These are phyloP conservation scores for Thyridium curvatum DNA, from an alignment of 2,329 filamentous ascomycete species.

Conservation along the genomic window DNA sequence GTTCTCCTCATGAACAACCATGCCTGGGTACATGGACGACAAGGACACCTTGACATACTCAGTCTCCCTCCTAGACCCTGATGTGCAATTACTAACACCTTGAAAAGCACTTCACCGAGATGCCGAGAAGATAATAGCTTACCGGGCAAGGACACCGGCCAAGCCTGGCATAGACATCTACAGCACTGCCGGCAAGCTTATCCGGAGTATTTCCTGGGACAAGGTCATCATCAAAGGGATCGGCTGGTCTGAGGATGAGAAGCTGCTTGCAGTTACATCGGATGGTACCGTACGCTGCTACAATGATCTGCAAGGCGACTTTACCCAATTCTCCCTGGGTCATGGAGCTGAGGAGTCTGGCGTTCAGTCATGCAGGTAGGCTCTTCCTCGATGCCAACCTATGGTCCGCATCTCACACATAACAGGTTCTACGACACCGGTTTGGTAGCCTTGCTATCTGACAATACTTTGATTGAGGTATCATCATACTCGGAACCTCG, in stretches of 20 bases:
- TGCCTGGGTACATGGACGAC: not conserved
- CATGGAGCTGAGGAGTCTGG: slow-evolving; percentile 84
- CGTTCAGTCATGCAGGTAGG: slow-evolving; percentile 69
- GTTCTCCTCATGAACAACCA: slow-evolving; percentile 4
- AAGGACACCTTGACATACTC: not conserved
- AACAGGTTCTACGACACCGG: slow-evolving; percentile 74
- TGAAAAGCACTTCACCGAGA: slow-evolving; percentile 76
- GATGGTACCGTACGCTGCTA: slow-evolving; percentile 91
- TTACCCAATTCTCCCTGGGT: slow-evolving; percentile 87
- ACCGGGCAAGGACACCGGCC: slow-evolving; percentile 61
- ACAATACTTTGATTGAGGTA: slow-evolving; percentile 84
- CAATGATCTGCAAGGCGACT: slow-evolving; percentile 87
- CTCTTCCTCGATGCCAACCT: too few species aligned
- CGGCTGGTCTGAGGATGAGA: slow-evolving; percentile 95
- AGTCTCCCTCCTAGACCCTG: not conserved
- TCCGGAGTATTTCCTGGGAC: slow-evolving; percentile 86
- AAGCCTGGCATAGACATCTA: slow-evolving; percentile 92
- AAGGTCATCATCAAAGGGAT: slow-evolving; percentile 80
- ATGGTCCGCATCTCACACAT: not conserved
- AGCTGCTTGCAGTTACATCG: slow-evolving; percentile 77
- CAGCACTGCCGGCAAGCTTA: slow-evolving; percentile 83
- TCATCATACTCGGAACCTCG: slow-evolving; percentile 85
- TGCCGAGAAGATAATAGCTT: slow-evolving; percentile 75
- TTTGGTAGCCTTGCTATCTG: slow-evolving; percentile 86
- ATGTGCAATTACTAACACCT: too few species aligned